A percentile compares a stretch with the other conserved stretches of the same genome.
These are phyloP conservation scores for Cercospora canescens DNA, from an alignment of 2,329 filamentous ascomycete genomes.

Conservation along the genomic window DNA sequence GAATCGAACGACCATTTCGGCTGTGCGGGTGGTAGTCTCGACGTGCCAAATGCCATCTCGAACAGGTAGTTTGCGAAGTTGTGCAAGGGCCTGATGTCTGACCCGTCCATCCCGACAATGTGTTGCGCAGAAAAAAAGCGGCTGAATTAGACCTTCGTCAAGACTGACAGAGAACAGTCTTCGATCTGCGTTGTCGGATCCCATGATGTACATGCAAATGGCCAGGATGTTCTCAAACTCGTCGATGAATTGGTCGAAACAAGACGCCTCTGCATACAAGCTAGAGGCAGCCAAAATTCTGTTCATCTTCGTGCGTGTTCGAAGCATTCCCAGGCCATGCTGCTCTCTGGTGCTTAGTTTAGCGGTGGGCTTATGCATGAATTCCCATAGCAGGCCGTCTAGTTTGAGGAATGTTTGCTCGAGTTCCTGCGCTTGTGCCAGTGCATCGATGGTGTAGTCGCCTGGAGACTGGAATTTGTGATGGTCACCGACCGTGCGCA, in stretches of 20 bases:
- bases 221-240: slow-evolving; percentile 35
- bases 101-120: slow-evolving; percentile 33
- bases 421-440: slow-evolving; percentile 31
- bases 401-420: slow-evolving; percentile 28
- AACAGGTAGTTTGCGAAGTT: slow-evolving; percentile 27
- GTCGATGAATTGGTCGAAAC: slow-evolving; percentile 29
- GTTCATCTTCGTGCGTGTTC: slow-evolving; percentile 32
- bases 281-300: slow-evolving; percentile 30
- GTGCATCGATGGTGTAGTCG: slow-evolving; percentile 29
- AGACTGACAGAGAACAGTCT: slow-evolving; percentile 32
- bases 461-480: slow-evolving; percentile 29
- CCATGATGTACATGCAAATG: slow-evolving; percentile 32
- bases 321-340: slow-evolving; percentile 32
- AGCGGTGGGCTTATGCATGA: slow-evolving; percentile 32
- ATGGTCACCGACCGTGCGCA: slow-evolving; percentile 30
- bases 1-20: slow-evolving; percentile 25
- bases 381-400: slow-evolving; percentile 31
- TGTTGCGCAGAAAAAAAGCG: slow-evolving; percentile 31
- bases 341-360: slow-evolving; percentile 32
- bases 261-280: slow-evolving; percentile 29
- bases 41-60: slow-evolving; percentile 32
- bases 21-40: slow-evolving; percentile 28
- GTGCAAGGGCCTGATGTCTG: slow-evolving; percentile 28
- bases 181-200: slow-evolving; percentile 30
- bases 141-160: slow-evolving; percentile 34